Base-by-base conservation (phyloP, 345 rosid species). In the Populus tremula region DNA sequence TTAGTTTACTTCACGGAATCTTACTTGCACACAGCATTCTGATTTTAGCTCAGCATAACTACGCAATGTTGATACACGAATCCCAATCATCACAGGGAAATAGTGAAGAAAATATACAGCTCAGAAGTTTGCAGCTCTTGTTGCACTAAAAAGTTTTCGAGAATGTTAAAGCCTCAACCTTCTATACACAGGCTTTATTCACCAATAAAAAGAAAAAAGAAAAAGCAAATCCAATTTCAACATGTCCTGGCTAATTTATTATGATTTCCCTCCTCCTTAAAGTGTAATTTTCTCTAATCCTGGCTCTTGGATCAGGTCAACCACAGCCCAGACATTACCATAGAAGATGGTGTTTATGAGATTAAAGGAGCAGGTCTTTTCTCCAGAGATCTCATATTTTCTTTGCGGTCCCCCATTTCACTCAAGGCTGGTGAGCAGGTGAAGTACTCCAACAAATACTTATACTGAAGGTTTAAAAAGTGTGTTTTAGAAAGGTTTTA, bases 381-480 rank as follows among this genome's bases (percentile, higher is more conserved):
- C 86, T 93, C 99, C 38, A 86, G 91, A 82, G 97, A 95, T 72
- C 91, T 91, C 84, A 78, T 90, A 54, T 95, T 95, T 87, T 93
- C 99, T 71, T 84, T 93, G 82, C 85, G 96, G 54, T 78, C 96
- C 18, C 97, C 99, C 20, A 76, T 90, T 71, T 80, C 89, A 73
- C 93, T 93, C 74, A 91, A 91, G 84, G 96, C 98, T 38, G 99
- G 98, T 70, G 90, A 88, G 82, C 98, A 93, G 98, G 99, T 93
- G 76, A 85, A 75, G 67, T 77, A 67, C 64, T 25, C 54, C 72
- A 72, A 39, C 77, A 41, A 41, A 41, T 41, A 64, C 73, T 39
- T 47, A 1, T 56, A 35, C 33, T 36, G 38, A 8, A 38, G 65
- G 35, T 50, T 38, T 78, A 12, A n/a, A 76, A 64, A 33, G 20